phyloP scores from a whole-genome alignment of 1,284 basidiomycete species.

The Cutaneotrichosporon cyanovorans region DNA sequence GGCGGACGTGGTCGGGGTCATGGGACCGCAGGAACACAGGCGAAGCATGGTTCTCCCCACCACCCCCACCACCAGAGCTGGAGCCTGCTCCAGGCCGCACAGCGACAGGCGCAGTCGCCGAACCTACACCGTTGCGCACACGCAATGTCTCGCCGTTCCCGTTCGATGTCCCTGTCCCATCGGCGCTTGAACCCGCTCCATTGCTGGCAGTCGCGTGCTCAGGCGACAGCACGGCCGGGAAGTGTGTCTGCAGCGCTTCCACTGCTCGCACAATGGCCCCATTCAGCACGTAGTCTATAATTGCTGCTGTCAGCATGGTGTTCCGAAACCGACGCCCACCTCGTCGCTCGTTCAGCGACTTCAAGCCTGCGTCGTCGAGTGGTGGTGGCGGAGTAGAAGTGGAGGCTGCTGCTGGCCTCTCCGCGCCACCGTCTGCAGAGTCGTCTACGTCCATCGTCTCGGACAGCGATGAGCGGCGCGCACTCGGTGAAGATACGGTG shows the following conservation, averaged over 20 bases:
- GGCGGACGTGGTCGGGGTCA: slow-evolving; percentile 32
- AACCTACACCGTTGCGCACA: not conserved
- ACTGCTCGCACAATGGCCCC: slow-evolving; percentile 34
- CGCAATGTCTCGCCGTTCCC: not conserved
- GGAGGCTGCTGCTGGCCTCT: not conserved
- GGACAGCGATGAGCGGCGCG: not conserved
- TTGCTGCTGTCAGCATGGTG: slow-evolving; percentile 17
- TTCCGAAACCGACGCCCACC: slow-evolving; percentile 20
- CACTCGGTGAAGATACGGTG: slow-evolving; percentile 1
- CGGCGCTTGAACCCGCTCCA: slow-evolving; percentile 1
- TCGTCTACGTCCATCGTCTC: slow-evolving; percentile 11
- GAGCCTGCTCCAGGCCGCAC: no score
- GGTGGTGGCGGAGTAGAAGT: slow-evolving; percentile 1
- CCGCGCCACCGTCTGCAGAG: slow-evolving; percentile 6
- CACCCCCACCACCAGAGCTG: not conserved
- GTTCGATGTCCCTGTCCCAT: no score
- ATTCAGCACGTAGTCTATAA: slow-evolving; percentile 37
- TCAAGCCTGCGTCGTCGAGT: slow-evolving; percentile 20
- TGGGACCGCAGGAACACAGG: slow-evolving; percentile 28
- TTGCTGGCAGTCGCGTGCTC: not conserved
- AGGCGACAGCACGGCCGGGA: slow-evolving; percentile 28
- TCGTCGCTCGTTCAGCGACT: slow-evolving; percentile 29
- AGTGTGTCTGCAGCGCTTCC: slow-evolving; percentile 30
- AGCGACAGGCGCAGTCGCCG: not conserved
- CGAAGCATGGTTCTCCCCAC: slow-evolving; percentile 12